Base-by-base conservation (phyloP, 257 asterid genomes). In the Cynanchum wilfordii region DNA sequence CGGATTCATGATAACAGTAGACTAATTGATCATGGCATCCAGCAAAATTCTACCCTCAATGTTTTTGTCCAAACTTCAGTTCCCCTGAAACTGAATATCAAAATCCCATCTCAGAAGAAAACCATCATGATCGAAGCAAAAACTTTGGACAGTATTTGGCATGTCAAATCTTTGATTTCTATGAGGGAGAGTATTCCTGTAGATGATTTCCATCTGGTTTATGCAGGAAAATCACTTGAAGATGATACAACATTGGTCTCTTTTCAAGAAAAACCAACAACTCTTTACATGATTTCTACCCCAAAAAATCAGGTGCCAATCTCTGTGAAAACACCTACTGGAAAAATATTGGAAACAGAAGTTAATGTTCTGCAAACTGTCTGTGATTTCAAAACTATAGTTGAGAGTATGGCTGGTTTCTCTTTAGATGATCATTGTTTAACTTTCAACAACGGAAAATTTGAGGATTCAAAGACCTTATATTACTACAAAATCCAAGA, bases 371-470 rank as follows among this genome's bases (percentile, higher is more conserved):
- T 27, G 70, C 69, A 71, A 54, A 78, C 80, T 29, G 72, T 78
- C 52, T 0, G 51, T 30, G 80, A 78, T 10, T 44, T 75, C 50
- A 78, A 68, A 71, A 58, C 64, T 22, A n/a, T 78, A 49, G 65
- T 75, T 33, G 85, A 78, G 72, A 81, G 85, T 50, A 68, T 40
- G 36, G 68, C 25, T 54, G 68, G 80, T 27, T 66, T 0, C 52
- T 19, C 80, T 13, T 38, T 68, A 0, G 47, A 40, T 56, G 75
- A 66, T 68, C 33, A 66, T 29, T 1, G 10, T 36, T 49, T 81
- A 40, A 66, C 47, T 58, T 56, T n/a, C 29, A 69, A 74, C 17
- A 73, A 44, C 33, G 45, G 19, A 44, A 49, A 64, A 56, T 73
- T 82, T 8, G 56, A 62, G 64, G 60, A 69, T 63, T 64, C 57